These are phyloP conservation scores for Cytospora chrysosperma DNA, from an alignment of 2,329 filamentous ascomycete genomes.

Conservation along the genomic window DNA sequence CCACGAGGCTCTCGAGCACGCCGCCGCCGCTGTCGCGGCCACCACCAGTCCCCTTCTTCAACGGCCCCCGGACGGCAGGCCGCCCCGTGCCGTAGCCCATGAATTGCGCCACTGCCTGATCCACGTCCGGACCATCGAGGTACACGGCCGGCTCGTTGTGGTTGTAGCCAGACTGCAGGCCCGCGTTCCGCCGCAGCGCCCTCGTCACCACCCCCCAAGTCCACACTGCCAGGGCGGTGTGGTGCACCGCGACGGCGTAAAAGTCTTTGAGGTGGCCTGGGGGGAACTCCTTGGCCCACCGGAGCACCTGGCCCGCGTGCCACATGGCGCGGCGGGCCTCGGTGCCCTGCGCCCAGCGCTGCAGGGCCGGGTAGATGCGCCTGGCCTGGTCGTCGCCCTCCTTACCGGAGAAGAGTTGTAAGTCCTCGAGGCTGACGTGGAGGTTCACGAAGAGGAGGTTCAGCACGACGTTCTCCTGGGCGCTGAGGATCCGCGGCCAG, in stretches of 20 bases:
- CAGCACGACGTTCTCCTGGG: slow-evolving; percentile 48
- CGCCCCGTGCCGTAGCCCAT: slow-evolving; percentile 54
- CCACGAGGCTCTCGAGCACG: slow-evolving; percentile 43
- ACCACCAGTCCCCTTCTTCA: slow-evolving; percentile 25
- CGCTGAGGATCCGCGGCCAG: slow-evolving; percentile 43
- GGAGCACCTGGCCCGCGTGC: slow-evolving; percentile 67
- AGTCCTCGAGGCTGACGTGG: slow-evolving; percentile 62
- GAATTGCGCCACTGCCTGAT: slow-evolving; percentile 56
- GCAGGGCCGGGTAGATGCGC: slow-evolving; percentile 55
- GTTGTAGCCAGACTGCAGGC: slow-evolving; percentile 31
- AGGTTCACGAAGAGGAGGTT: slow-evolving; percentile 62
- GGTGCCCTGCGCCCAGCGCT: slow-evolving; percentile 56
- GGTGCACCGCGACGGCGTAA: slow-evolving; percentile 66
- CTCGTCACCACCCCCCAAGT: slow-evolving; percentile 61
- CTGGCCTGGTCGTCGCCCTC: slow-evolving; percentile 66
- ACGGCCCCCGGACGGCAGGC: slow-evolving; percentile 47
- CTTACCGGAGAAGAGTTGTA: slow-evolving; percentile 67
- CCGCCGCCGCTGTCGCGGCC: slow-evolving; percentile 21
- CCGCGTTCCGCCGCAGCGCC: slow-evolving; percentile 33
- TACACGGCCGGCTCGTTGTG: slow-evolving; percentile 43
- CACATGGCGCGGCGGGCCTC: slow-evolving; percentile 61
- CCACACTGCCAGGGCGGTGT: slow-evolving; percentile 68
- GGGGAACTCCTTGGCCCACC: slow-evolving; percentile 56
- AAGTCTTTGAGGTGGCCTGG: slow-evolving; percentile 60
- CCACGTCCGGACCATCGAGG: slow-evolving; percentile 54